Percentiles rank a stretch among this genome's conserved stretches.
phyloP scores from a whole-genome alignment of 805 yeast genomes.

The Metschnikowia kunwiensis region DNA sequence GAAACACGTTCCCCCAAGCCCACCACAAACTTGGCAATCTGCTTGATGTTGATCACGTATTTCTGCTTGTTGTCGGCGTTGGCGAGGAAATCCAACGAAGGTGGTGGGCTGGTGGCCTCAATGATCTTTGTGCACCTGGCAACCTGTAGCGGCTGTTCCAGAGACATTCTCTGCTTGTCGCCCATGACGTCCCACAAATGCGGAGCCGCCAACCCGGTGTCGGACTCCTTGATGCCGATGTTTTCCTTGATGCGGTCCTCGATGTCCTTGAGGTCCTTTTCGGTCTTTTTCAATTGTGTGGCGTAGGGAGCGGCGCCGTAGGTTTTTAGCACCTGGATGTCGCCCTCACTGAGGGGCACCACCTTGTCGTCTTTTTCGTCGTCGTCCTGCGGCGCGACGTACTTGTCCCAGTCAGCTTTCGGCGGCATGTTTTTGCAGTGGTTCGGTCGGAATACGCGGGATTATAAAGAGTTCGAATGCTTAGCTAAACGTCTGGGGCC shows the following conservation, averaged over 20 bases:
- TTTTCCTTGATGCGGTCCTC: constrained; percentile 90
- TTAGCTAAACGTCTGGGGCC: too few species aligned
- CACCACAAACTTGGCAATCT: constrained; percentile 96
- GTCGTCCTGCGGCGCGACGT: constrained; percentile 79
- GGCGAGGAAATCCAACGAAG: constrained; percentile 31
- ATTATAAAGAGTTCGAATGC: too few species aligned
- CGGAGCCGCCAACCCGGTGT: constrained; percentile 97
- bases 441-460: too few species aligned
- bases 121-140: constrained; percentile 98
- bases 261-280: constrained; percentile 78
- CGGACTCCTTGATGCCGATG: constrained; percentile 91
- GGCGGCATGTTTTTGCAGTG: too few species aligned
- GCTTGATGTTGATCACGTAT: constrained; percentile 95
- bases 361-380: constrained; percentile 64
- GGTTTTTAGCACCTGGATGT: constrained; percentile 93
- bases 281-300: constrained; percentile 71
- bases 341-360: constrained; percentile 90
- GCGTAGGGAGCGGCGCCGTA: constrained; percentile 98
- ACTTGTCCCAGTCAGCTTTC: constrained; percentile 98
- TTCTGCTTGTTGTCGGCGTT: constrained; percentile 83
- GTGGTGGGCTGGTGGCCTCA: constrained; percentile 47
- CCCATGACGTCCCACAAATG: constrained; percentile 97
- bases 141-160: constrained; percentile 95
- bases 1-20: constrained; percentile 95
- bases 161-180: constrained; percentile 87